Evolutionary conservation across 305 asterid species (phyloP).

Genomic region (Ilex paraguariensis): DNA sequence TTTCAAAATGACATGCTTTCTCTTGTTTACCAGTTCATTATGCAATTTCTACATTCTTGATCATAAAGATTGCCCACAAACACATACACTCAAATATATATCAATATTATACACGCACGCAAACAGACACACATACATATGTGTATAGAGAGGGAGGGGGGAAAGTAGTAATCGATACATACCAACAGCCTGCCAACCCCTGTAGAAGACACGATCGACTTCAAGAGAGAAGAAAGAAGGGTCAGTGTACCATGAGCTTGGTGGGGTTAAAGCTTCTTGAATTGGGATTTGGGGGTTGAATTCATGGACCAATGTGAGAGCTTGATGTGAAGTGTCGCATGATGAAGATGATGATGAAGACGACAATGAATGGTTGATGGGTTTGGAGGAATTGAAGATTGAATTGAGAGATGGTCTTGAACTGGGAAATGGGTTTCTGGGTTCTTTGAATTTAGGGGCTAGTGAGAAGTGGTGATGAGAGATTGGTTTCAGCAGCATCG

Average conservation of each 20-base stretch:
- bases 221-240: constrained; percentile 57
- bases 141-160: not conserved
- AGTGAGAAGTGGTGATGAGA: too few species aligned
- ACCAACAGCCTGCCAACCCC: constrained; percentile 83
- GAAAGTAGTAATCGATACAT: not conserved
- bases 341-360: not conserved
- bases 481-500: too few species aligned
- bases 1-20: not conserved
- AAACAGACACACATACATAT: not conserved
- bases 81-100: too few species aligned
- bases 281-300: constrained; percentile 65
- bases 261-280: constrained; percentile 74
- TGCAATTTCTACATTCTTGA: not conserved
- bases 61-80: not conserved
- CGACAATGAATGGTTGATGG: too few species aligned
- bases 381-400: too few species aligned
- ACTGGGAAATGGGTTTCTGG: too few species aligned
- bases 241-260: constrained; percentile 76
- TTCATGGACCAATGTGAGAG: constrained; percentile 33
- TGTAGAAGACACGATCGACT: constrained; percentile 54
- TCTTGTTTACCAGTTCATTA: not conserved
- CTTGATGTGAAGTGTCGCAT: constrained; percentile 2
- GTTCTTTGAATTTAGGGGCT: too few species aligned
- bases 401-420: too few species aligned
- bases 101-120: not conserved